Conservation (phyloP, 176 grass and related monocot genomes). For the Triticum urartu region DNA sequence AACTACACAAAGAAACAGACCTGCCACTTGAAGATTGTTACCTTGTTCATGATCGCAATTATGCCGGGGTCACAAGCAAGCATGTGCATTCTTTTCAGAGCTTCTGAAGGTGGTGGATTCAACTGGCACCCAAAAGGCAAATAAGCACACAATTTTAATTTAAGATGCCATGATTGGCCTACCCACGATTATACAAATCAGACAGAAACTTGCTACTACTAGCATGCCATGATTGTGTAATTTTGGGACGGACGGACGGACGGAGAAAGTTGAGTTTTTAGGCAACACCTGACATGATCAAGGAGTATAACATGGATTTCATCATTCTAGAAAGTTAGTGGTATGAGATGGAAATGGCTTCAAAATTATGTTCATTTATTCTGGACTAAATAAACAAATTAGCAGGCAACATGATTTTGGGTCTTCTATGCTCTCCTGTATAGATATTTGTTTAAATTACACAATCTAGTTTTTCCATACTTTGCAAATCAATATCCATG, state of each 20-base stretch:
- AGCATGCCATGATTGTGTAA: background rate
- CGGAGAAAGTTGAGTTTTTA: background rate
- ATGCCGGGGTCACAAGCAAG: slow-evolving; percentile 96
- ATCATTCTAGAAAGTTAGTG: background rate
- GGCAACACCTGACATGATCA: background rate
- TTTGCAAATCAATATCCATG: background rate
- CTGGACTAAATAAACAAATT: background rate
- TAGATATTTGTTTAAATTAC: background rate
- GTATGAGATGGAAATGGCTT: background rate
- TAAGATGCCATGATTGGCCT: background rate
- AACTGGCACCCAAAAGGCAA: slow-evolving; percentile 44
- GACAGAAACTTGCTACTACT: background rate
- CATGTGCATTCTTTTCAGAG: slow-evolving; percentile 97
- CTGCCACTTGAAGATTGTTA: slow-evolving; percentile 32
- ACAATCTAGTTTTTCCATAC: slow-evolving; percentile 4
- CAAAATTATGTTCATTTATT: background rate
- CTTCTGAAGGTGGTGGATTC: slow-evolving; percentile 80
- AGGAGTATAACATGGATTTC: background rate
- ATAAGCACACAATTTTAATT: background rate
- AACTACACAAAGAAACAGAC: slow-evolving; percentile 8
- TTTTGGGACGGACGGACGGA: too few species aligned
- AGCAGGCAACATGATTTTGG: background rate
- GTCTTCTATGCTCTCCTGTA: background rate
- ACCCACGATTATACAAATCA: background rate
- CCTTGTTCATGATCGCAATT: slow-evolving; percentile 98